Conservation (phyloP, 768 basidiomycete genomes). For the Amanita rimosa region DNA sequence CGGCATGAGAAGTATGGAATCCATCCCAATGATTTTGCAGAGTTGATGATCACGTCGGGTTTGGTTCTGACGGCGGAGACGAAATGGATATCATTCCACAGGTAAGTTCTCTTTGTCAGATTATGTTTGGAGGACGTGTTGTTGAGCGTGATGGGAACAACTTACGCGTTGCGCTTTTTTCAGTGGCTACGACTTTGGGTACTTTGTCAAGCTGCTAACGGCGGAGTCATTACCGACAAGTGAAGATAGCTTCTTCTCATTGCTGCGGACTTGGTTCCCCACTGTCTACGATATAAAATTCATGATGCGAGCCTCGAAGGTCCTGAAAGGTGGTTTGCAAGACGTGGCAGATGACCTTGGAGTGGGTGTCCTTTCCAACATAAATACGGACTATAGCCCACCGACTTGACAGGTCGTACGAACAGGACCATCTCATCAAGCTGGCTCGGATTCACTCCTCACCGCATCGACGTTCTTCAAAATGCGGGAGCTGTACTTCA, state of each 20-base stretch:
- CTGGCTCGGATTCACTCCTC: constrained; percentile 93
- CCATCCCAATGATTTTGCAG: constrained; percentile 87
- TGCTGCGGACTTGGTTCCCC: constrained; percentile 88
- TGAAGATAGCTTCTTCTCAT: constrained; percentile 85
- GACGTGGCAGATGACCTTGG: constrained; percentile 95
- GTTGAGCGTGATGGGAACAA: not conserved
- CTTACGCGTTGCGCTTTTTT: constrained; percentile 2
- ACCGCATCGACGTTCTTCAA: constrained; percentile 95
- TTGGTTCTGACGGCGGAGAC: constrained; percentile 82
- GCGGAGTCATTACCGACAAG: constrained; percentile 76
- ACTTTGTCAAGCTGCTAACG: constrained; percentile 90
- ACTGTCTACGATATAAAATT: constrained; percentile 97
- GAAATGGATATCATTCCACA: constrained; percentile 97
- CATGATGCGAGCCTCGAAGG: constrained; percentile 82
- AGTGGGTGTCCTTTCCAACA: constrained; percentile 27
- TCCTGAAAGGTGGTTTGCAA: constrained; percentile 82
- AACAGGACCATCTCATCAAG: constrained; percentile 88
- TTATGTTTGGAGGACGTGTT: not conserved
- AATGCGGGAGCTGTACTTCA: constrained; percentile 87
- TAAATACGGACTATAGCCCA: constrained; percentile 5
- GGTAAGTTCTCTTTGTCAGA: constrained; percentile 38
- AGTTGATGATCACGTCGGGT: constrained; percentile 93
- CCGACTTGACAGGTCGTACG: constrained; percentile 57
- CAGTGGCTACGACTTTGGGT: constrained; percentile 99
- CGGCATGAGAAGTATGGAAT: constrained; percentile 91